Evolutionary conservation across 345 rosid genomes (phyloP).

Genomic region (Rhizophora apiculata): DNA sequence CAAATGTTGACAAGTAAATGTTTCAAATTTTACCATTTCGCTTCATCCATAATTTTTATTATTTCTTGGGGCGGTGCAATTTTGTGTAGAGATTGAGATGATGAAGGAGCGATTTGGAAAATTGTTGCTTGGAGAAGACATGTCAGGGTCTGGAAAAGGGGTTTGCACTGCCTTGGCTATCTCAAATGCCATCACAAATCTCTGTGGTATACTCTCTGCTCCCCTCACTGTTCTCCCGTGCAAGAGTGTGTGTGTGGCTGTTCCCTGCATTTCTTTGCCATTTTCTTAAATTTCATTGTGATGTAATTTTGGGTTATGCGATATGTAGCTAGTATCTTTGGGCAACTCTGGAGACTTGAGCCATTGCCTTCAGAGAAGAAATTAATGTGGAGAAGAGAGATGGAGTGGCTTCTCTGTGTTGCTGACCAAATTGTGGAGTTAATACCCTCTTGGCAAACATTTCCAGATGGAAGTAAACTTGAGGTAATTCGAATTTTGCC

Average conservation of each 20-base stretch:
- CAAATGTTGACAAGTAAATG: background rate
- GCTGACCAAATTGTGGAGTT: conserved; percentile 93
- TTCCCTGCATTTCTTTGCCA: background rate
- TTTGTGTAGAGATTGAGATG: conserved; percentile 71
- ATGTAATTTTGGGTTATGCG: conserved; percentile 5
- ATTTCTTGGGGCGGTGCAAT: background rate
- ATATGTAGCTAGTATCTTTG: conserved; percentile 73
- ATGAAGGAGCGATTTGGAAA: conserved; percentile 96
- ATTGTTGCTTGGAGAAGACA: conserved; percentile 93
- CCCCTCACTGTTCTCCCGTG: background rate
- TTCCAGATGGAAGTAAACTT: conserved; percentile 89
- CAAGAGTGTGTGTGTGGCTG: background rate
- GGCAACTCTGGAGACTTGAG: conserved; percentile 95
- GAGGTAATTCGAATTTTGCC: conserved; percentile 49
- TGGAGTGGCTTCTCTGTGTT: conserved; percentile 91
- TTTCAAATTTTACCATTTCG: conserved; percentile 6
- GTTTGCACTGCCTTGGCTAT: conserved; percentile 91
- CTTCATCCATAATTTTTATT: too few relatives aligned
- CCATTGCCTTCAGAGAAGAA: conserved; percentile 80
- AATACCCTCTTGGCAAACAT: conserved; percentile 91
- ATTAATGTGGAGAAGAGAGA: conserved; percentile 94
- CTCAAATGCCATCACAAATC: conserved; percentile 93
- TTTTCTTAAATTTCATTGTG: background rate
- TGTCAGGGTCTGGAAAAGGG: conserved; percentile 98
- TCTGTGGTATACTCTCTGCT: conserved; percentile 61